Conservation (phyloP, 768 basidiomycete species). For the Kwoniella sp. region DNA sequence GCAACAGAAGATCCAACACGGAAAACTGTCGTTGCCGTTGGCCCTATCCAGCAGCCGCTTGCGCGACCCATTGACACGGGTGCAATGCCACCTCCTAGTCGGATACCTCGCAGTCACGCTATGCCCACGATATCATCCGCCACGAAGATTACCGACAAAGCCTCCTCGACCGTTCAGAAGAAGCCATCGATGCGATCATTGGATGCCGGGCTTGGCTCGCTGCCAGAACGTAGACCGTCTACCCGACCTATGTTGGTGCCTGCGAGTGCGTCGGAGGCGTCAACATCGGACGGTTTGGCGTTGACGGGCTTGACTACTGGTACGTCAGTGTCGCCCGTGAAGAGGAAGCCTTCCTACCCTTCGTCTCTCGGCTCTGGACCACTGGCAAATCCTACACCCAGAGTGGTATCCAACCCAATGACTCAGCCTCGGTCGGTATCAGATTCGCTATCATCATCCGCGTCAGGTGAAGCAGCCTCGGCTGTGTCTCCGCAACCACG, state of each 20-base stretch:
- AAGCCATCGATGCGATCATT: neutral
- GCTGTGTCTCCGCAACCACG: conserved; percentile 13
- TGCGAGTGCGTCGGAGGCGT: neutral
- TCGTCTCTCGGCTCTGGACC: conserved; percentile 38
- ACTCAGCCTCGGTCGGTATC: conserved; percentile 13
- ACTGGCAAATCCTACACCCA: conserved; percentile 22
- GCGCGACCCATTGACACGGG: neutral
- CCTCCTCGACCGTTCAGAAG: neutral
- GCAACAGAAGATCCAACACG: too few species aligned
- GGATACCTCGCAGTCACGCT: conserved; percentile 12
- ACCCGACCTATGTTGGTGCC: conserved; percentile 13
- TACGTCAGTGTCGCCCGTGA: neutral
- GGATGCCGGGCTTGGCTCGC: conserved; percentile 2
- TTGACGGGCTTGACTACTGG: too few species aligned
- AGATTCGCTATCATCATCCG: conserved; percentile 6
- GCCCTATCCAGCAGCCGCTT: neutral
- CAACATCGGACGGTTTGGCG: too few species aligned
- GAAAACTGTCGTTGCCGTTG: neutral
- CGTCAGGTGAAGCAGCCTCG: neutral
- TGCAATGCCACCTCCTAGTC: conserved; percentile 17
- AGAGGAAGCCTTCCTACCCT: conserved; percentile 42
- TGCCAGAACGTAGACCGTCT: conserved; percentile 27
- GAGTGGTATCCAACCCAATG: conserved; percentile 38
- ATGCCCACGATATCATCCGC: neutral
- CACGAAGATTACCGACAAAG: neutral